Evolutionary conservation across 1,139 yeast species (phyloP), one percentile per base, ranked within the genome.

Genomic region (Pichia terricola): DNA sequence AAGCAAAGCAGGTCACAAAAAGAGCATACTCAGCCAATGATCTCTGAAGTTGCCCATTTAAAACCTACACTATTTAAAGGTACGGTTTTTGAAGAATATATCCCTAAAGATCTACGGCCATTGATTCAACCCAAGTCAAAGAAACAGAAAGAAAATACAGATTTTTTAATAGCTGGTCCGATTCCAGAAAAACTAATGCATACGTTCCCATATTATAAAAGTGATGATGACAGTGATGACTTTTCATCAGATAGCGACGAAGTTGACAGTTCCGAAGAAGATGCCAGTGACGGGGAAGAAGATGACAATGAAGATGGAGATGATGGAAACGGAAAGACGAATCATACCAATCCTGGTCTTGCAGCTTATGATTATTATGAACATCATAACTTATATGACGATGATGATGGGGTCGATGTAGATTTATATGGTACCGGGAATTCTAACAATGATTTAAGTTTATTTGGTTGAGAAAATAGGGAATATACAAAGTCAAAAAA

Each of bases 101-200:
- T 57, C n/a, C 62, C 63, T 1, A 40, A 50, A 10, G 64, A 58
- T 38, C 48, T 50, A 25, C 48, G 41, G 32, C 49, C 47, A 10
- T 28, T 40, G 31, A 45, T 50, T 4, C 41, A 45, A 6, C 47
- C 47, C n/a, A 45, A 45, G 10, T 35, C 39, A 5, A 53, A 50
- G n/a, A 30, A 30, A 11, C 8, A 30, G 33, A 54, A 57, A 16
- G 22, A 16, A 1, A 46, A 46, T 32, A 50, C 52, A 35, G 61
- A 60, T 38, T 59, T 57, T 42, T 39, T 59, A 11, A 55, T 62
- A 22, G 50, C 53, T 5, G 66, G 65, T 0, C 64, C 64, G 2
- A 54, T 63, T n/a, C 64, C 66, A 2, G 63, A 58, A 28, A 53
- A 46, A 7, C 39, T 62, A 26, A 43, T 56, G 32, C 54, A 54